A percentile compares a stretch with the other conserved stretches of the same genome.
phyloP scores from a whole-genome alignment of 1,139 yeast species.

The Yamadazyma triangularis region DNA sequence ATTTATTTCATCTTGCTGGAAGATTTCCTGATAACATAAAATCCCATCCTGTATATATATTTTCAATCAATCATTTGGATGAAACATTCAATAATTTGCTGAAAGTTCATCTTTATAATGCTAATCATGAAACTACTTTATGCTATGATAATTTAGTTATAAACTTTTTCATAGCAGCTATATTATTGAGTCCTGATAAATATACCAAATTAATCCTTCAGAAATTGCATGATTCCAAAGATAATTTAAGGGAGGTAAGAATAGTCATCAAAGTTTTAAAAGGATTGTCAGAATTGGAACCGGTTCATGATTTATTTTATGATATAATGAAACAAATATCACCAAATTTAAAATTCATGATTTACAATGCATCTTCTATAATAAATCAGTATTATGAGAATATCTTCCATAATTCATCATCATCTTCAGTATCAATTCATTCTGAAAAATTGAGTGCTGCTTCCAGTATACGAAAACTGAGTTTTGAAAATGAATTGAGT shows the following conservation, averaged over 20 bases:
- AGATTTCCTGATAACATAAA: slow-evolving; percentile 20
- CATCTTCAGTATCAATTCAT: slow-evolving; percentile 8
- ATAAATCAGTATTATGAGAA: slow-evolving; percentile 19
- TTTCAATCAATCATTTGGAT: slow-evolving; percentile 38
- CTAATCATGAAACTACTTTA: slow-evolving; percentile 10
- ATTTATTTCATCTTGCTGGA: slow-evolving; percentile 42
- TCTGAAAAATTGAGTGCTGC: slow-evolving; percentile 8
- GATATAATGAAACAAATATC: slow-evolving; percentile 20
- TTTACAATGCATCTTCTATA: slow-evolving; percentile 27
- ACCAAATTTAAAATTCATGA: slow-evolving; percentile 22
- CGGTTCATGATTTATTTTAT: slow-evolving; percentile 19
- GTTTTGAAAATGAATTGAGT: slow-evolving; percentile 10
- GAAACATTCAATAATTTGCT: slow-evolving; percentile 27
- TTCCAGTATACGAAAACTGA: slow-evolving; percentile 5
- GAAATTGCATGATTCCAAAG: slow-evolving; percentile 22
- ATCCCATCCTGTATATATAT: slow-evolving; percentile 40
- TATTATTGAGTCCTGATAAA: slow-evolving; percentile 34
- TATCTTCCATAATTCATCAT: slow-evolving; percentile 5
- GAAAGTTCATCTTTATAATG: slow-evolving; percentile 9
- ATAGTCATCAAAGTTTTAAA: slow-evolving; percentile 37
- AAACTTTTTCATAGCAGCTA: slow-evolving; percentile 40
- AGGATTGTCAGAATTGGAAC: slow-evolving; percentile 29
- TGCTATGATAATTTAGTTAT: slow-evolving; percentile 24
- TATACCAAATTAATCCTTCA: slow-evolving; percentile 22
- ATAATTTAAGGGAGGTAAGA: slow-evolving; percentile 26